Evolutionary conservation across 1,284 basidiomycete species (phyloP).

Genomic region (Trichosporon faecale): DNA sequence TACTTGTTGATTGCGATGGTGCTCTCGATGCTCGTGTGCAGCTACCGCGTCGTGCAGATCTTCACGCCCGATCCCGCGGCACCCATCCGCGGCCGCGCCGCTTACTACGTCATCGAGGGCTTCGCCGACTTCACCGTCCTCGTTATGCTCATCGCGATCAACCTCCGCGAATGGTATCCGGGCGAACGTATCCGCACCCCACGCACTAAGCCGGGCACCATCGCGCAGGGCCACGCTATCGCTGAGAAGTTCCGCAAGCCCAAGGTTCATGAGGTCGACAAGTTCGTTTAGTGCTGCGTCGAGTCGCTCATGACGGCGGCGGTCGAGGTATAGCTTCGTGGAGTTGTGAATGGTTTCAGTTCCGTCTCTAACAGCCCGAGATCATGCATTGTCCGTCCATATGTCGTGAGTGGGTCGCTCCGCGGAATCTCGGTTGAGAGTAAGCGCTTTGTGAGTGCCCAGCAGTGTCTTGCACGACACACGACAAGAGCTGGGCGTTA

Average conservation of each 20-base stretch:
- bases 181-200: neutral
- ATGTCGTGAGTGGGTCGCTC: too few relatives aligned
- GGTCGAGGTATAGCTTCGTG: neutral
- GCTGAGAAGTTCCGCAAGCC: neutral
- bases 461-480: too few relatives aligned
- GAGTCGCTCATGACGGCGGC: neutral
- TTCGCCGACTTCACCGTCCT: conserved; percentile 13
- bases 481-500: too few relatives aligned
- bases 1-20: conserved; percentile 21
- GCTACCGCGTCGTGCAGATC: conserved; percentile 30
- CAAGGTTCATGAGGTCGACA: neutral
- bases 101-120: conserved; percentile 33
- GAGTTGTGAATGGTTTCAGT: neutral
- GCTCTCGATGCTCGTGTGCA: conserved; percentile 22
- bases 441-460: too few relatives aligned
- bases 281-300: neutral
- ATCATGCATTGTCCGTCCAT: too few relatives aligned
- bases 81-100: conserved; percentile 17
- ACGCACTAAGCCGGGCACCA: neutral
- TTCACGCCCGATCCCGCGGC: conserved; percentile 18
- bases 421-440: too few relatives aligned
- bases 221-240: neutral
- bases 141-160: conserved; percentile 14
- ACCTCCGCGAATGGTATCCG: conserved; percentile 20
- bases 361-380: too few relatives aligned